phyloP scores from a whole-genome alignment of 345 rosid genomes.

The Rhodamnia argentea region DNA sequence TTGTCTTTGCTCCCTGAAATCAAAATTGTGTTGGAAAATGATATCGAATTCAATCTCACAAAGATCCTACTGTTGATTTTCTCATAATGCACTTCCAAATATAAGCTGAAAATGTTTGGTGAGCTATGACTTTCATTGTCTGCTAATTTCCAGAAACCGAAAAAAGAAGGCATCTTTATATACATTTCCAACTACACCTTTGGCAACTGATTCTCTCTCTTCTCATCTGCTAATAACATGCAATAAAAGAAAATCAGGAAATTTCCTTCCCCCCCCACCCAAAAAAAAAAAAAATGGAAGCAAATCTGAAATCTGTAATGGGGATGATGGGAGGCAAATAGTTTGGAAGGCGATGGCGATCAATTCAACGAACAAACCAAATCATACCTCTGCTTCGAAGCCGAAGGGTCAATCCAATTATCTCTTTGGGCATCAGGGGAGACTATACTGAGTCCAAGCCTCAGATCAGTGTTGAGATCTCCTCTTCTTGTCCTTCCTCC shows the following conservation, averaged over 20 bases:
- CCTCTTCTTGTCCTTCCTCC: not conserved
- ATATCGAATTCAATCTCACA: not conserved
- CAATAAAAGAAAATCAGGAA: not conserved
- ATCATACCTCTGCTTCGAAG: not conserved
- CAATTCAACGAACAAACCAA: not conserved
- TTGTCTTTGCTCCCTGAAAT: constrained; percentile 1
- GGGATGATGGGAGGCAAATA: not conserved
- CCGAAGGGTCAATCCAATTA: not conserved
- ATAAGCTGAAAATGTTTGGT: not conserved
- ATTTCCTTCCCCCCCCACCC: not conserved
- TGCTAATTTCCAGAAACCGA: not conserved
- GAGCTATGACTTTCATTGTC: not conserved
- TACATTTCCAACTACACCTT: not conserved
- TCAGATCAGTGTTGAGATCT: constrained; percentile 23
- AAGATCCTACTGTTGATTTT: not conserved
- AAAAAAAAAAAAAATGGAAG: not conserved
- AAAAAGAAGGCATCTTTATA: not conserved
- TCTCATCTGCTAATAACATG: not conserved
- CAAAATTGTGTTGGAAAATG: not conserved
- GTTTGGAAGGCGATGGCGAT: not conserved
- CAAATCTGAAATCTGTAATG: not conserved
- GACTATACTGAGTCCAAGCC: constrained; percentile 20
- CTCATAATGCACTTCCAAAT: not conserved
- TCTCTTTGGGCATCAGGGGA: constrained; percentile 1
- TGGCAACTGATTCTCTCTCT: not conserved